Conservation (phyloP, 352 stramenopile species). For the Phytophthora brassicae region DNA sequence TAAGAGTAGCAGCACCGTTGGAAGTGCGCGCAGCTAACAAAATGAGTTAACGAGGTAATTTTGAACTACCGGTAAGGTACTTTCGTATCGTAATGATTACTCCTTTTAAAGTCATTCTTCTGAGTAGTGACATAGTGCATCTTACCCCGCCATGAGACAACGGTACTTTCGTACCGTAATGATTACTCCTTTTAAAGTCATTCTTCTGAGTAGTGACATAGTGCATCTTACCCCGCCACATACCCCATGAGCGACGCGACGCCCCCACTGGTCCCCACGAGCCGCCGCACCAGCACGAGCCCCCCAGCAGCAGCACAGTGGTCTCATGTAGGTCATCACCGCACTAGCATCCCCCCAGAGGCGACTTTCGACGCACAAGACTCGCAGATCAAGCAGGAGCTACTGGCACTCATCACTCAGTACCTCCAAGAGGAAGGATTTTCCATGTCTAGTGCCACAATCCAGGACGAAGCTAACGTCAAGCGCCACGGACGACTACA, state of each 20-base stretch:
- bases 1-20: constrained; percentile 10
- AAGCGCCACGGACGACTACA: constrained; percentile 74
- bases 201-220: constrained; percentile 10
- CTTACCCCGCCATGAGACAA: too few relatives aligned
- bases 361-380: constrained; percentile 77
- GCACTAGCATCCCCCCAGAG: constrained; percentile 77
- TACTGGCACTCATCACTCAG: constrained; percentile 86
- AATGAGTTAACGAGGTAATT: neutral
- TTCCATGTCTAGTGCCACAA: constrained; percentile 76
- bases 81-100: neutral
- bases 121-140: neutral
- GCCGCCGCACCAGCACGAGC: constrained; percentile 16
- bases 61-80: neutral
- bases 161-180: neutral
- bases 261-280: constrained; percentile 23
- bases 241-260: constrained; percentile 32
- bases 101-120: constrained; percentile 5
- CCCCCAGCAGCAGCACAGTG: constrained; percentile 37
- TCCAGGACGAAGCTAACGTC: constrained; percentile 88
- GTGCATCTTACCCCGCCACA: neutral
- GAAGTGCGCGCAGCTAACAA: constrained; percentile 8
- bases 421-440: constrained; percentile 86
- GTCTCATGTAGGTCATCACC: constrained; percentile 82
- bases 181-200: neutral
- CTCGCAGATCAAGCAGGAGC: constrained; percentile 80